Base-by-base conservation (phyloP, 257 asterid genomes). In the Salvia hispanica region DNA sequence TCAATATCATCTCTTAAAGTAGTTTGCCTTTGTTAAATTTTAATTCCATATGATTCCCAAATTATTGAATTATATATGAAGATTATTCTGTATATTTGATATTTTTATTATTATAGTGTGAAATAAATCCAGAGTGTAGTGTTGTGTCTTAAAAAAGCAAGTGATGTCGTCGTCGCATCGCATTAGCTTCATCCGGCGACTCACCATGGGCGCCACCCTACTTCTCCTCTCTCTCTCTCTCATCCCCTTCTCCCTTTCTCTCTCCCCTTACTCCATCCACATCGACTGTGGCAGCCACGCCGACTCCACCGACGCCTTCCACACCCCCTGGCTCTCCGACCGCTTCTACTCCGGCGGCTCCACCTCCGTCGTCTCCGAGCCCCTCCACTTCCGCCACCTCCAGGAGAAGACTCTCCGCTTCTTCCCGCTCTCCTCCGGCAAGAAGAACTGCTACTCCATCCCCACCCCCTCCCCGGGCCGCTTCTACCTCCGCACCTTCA, bases 351-450 rank as follows among this genome's bases (percentile, higher is more conserved):
- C 96, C 76, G 90, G 84, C 69, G 99, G 97, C 43, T 63, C 83
- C 68, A 63, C 85, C 56, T 77, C 92, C 21, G 80, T 87, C 21
- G 96, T 91, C 34, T 94, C 97, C 61, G 99, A 94, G 78, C 99
- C 99, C 0, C 95, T 93, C 46, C 88, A 8, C 53, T 93, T 85
- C 79, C 64, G 18, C 28, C 96, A 86, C 86, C 77, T 69, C 47
- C 96, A 94, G 43, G 97, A 94, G 70, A 94, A 91, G 66, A 91
- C 92, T 0, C 91, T 94, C 76, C 92, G 99, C 53, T 76, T 77
- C 84, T 94, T 94, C 67, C 97, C 97, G 14, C 59, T 87, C 64
- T 76, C 99, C 25, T 73, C 88, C 34, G 96, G 97, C 3, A 91
- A 94, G 77, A 88, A 88, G 81, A 94, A 91, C 45, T 94, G 99